A percentile compares a stretch with the other conserved stretches of the same genome.
Evolutionary conservation across 1,284 basidiomycete genomes (phyloP).

Genomic region (Ustilago cynodontis): DNA sequence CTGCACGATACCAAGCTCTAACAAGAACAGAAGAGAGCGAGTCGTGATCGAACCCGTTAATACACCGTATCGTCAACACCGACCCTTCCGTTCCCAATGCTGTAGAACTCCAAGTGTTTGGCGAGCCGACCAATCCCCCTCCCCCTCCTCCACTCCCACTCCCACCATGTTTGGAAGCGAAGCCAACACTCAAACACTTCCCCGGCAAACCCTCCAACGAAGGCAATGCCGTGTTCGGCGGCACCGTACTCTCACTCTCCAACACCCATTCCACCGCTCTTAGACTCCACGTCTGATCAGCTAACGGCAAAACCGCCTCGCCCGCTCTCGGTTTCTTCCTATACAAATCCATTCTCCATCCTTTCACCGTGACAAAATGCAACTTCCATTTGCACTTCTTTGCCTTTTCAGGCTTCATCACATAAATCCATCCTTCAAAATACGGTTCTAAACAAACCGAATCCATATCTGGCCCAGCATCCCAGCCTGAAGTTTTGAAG

Average conservation of each 20-base stretch:
- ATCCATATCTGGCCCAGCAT: slow-evolving; percentile 20
- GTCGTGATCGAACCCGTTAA: slow-evolving; percentile 48
- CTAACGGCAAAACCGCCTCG: slow-evolving; percentile 22
- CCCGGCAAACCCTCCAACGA: slow-evolving; percentile 32
- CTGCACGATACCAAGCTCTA: slow-evolving; percentile 37
- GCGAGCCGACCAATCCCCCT: background rate
- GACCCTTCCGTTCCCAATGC: background rate
- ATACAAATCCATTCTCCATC: slow-evolving; percentile 50
- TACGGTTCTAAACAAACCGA: slow-evolving; percentile 47
- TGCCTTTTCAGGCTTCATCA: slow-evolving; percentile 45
- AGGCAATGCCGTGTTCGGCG: slow-evolving; percentile 32
- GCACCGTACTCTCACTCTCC: slow-evolving; percentile 22
- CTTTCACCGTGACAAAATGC: slow-evolving; percentile 53
- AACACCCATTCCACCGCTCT: slow-evolving; percentile 36
- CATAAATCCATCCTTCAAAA: slow-evolving; percentile 60
- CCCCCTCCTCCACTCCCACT: background rate
- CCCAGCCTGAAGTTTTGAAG: slow-evolving; percentile 6
- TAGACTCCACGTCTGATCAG: slow-evolving; percentile 37
- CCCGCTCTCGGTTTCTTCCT: slow-evolving; percentile 44
- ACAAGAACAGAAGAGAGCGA: slow-evolving; percentile 39
- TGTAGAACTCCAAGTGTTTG: background rate
- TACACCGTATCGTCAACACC: slow-evolving; percentile 42
- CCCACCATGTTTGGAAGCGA: slow-evolving; percentile 18
- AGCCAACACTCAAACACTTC: slow-evolving; percentile 25
- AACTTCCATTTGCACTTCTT: slow-evolving; percentile 59